These are phyloP conservation scores for Hsuehochloa calcarea DNA, from an alignment of 176 grass and related monocot genomes.

Conservation along the genomic window DNA sequence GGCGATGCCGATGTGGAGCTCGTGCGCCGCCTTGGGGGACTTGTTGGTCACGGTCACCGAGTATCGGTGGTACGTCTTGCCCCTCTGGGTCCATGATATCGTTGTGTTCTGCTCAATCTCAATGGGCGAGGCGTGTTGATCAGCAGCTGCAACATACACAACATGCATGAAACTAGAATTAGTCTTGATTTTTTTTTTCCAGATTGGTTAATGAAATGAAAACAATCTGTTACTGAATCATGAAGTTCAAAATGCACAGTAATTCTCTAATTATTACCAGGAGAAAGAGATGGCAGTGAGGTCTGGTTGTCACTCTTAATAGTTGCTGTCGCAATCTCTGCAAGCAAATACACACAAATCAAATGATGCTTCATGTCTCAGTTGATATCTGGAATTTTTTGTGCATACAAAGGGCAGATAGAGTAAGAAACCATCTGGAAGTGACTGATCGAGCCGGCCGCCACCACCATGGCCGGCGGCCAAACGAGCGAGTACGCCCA, in stretches of 20 bases:
- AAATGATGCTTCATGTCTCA: background rate
- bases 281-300: conserved; percentile 31
- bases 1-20: conserved; percentile 60
- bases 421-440: conserved; percentile 29
- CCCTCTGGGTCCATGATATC: conserved; percentile 52
- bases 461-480: conserved; percentile 39
- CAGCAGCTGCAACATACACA: conserved; percentile 31
- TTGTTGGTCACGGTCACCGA: conserved; percentile 64
- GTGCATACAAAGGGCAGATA: background rate
- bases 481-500: conserved; percentile 71
- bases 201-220: background rate
- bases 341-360: conserved; percentile 5
- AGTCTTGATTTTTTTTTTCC: background rate
- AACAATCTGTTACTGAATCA: background rate
- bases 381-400: background rate
- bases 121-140: conserved; percentile 27
- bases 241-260: background rate
- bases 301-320: conserved; percentile 42
- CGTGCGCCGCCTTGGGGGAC: conserved; percentile 60
- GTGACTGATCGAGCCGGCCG: conserved; percentile 30
- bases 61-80: conserved; percentile 61
- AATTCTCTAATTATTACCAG: conserved; percentile 29
- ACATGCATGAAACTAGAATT: background rate
- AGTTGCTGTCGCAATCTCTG: conserved; percentile 8
- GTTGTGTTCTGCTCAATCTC: conserved; percentile 53